These are phyloP conservation scores for Wickerhamiella cacticola DNA, from an alignment of 805 yeast species.

Conservation along the genomic window DNA sequence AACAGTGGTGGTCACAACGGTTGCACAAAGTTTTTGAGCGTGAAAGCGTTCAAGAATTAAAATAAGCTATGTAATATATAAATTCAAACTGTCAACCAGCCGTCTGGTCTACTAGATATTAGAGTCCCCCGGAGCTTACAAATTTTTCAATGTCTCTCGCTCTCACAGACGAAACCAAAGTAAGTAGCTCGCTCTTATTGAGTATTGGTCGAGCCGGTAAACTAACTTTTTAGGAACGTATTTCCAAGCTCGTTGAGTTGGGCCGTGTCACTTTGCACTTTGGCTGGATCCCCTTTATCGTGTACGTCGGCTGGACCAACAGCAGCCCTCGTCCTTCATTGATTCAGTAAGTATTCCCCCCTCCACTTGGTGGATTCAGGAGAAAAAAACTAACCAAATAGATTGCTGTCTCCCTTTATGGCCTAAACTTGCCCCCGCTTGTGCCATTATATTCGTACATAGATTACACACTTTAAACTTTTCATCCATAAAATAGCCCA, in stretches of 20 bases:
- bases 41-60: too few species aligned
- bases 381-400: not conserved
- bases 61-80: too few species aligned
- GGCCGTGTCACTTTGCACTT: conserved; percentile 84
- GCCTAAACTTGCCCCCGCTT: conserved; percentile 33
- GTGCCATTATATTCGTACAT: conserved; percentile 1
- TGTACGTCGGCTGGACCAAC: conserved; percentile 80
- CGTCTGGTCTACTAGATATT: not conserved
- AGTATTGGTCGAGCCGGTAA: not conserved
- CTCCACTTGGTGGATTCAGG: not conserved
- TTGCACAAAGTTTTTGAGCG: conserved; percentile 13
- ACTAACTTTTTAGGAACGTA: conserved; percentile 51
- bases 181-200: conserved; percentile 17
- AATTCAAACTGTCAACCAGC: not conserved
- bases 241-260: conserved; percentile 66
- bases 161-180: conserved; percentile 34
- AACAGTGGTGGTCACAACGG: conserved; percentile 20
- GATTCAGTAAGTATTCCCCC: conserved; percentile 34
- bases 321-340: conserved; percentile 76
- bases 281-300: conserved; percentile 92
- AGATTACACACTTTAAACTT: conserved; percentile 5
- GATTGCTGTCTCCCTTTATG: conserved; percentile 60
- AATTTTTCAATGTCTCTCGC: conserved; percentile 22
- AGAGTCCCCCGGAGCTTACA: too few species aligned
- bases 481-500: not conserved